Conservation (phyloP, 1,284 basidiomycete genomes). For the Rugosomyces carneus region DNA sequence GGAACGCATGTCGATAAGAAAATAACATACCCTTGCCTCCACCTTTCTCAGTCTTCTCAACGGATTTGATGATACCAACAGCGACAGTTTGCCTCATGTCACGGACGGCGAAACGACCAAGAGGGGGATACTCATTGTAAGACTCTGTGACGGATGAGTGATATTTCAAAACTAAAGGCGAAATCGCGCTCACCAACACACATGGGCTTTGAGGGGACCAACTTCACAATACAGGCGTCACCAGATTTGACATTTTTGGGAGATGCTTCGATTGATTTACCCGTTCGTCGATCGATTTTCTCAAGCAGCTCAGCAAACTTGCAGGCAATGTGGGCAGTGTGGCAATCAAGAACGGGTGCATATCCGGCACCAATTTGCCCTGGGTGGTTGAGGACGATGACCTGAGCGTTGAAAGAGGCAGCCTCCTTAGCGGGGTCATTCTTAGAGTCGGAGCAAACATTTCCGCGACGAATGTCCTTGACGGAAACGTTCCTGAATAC, state of each 20-base stretch:
- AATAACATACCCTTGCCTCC: constrained; percentile 70
- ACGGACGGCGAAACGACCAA: constrained; percentile 98
- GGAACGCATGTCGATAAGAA: constrained; percentile 1
- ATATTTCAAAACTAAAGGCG: not conserved
- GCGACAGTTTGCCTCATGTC: constrained; percentile 98
- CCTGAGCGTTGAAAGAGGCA: constrained; percentile 99
- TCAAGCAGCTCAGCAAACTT: constrained; percentile 97
- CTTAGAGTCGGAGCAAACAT: constrained; percentile 99
- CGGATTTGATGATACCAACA: constrained; percentile 95
- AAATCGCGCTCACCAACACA: constrained; percentile 58
- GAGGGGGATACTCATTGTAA: constrained; percentile 97
- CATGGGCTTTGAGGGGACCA: constrained; percentile 94
- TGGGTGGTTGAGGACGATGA: constrained; percentile 99
- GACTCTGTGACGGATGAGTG: constrained; percentile 40
- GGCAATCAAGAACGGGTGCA: constrained; percentile 98
- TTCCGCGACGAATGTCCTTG: constrained; percentile 99
- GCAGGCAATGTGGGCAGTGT: constrained; percentile 99
- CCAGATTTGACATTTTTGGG: constrained; percentile 99
- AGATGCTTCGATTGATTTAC: constrained; percentile 81
- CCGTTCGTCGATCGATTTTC: constrained; percentile 99
- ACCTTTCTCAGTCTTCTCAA: constrained; percentile 87
- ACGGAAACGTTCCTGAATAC: constrained; percentile 93
- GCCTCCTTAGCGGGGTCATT: constrained; percentile 99
- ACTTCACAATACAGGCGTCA: constrained; percentile 96
- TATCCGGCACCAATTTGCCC: constrained; percentile 99